A percentile compares a stretch with the other conserved stretches of the same genome.
These are phyloP conservation scores for Beauveria sp. DNA, from an alignment of 2,329 filamentous ascomycete genomes.

Conservation along the genomic window DNA sequence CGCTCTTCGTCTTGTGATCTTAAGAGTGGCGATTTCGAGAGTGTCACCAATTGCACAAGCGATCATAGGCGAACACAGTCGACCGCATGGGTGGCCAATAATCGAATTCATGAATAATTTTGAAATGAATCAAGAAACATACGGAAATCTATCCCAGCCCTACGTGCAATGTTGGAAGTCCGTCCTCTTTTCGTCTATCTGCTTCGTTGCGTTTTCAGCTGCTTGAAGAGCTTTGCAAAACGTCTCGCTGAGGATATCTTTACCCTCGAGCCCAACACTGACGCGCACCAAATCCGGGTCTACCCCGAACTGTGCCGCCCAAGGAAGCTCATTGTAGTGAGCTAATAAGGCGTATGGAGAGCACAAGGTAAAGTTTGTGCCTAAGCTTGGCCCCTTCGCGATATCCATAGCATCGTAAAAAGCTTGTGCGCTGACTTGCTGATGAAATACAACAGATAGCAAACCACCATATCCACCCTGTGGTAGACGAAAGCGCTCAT, in stretches of 20 bases:
- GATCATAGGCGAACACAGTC: neutral
- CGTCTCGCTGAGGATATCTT: constrained; percentile 51
- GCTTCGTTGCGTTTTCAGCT: constrained; percentile 25
- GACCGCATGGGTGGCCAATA: neutral
- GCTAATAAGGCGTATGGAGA: constrained; percentile 88
- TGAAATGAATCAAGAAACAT: neutral
- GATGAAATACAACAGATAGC: constrained; percentile 74
- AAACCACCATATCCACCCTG: constrained; percentile 84
- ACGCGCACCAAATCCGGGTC: constrained; percentile 74
- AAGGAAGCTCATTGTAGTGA: constrained; percentile 87
- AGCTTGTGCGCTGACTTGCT: constrained; percentile 59
- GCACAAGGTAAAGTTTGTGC: constrained; percentile 91
- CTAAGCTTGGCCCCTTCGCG: constrained; percentile 87
- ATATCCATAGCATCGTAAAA: constrained; percentile 86
- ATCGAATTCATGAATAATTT: neutral
- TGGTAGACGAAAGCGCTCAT: constrained; percentile 68
- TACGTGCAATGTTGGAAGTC: neutral
- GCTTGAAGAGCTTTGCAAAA: constrained; percentile 66
- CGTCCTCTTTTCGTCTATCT: neutral
- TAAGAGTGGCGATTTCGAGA: neutral
- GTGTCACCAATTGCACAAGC: neutral
- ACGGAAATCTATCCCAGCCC: neutral
- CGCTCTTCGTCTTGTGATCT: neutral
- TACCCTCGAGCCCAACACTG: constrained; percentile 84
- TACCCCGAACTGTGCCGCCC: constrained; percentile 76